phyloP scores from a whole-genome alignment of 441 rosid species.

The Eruca vesicaria region DNA sequence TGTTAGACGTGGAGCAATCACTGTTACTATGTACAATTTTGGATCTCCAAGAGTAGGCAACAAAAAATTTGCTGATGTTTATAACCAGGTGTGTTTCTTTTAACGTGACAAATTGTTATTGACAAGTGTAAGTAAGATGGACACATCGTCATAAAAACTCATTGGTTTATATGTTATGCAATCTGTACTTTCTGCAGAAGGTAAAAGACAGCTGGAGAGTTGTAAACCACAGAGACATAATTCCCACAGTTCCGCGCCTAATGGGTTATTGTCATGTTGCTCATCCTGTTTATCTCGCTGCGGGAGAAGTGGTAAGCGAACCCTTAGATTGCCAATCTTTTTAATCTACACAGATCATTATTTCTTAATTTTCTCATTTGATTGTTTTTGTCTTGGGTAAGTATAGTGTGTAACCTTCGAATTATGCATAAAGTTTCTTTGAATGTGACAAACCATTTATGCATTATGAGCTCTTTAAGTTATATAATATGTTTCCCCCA shows the following conservation, averaged over 20 bases:
- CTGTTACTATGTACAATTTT: slow-evolving; percentile 87
- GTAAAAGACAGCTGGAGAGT: slow-evolving; percentile 95
- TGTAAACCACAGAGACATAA: slow-evolving; percentile 95
- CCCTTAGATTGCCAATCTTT: neutral
- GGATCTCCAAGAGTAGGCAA: slow-evolving; percentile 99
- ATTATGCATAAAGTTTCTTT: neutral
- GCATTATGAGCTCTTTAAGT: neutral
- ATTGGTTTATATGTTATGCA: slow-evolving; percentile 6
- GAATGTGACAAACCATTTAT: neutral
- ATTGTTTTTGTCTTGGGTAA: neutral
- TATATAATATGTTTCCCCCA: neutral
- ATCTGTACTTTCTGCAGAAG: slow-evolving; percentile 51
- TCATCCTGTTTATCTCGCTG: slow-evolving; percentile 79
- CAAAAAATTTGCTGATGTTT: slow-evolving; percentile 79
- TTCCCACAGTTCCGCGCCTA: slow-evolving; percentile 89
- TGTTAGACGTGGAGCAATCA: slow-evolving; percentile 66
- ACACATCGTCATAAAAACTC: neutral
- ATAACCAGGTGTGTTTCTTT: slow-evolving; percentile 64
- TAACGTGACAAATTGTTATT: slow-evolving; percentile 4
- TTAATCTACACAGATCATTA: neutral
- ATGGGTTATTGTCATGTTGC: slow-evolving; percentile 99
- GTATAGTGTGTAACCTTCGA: neutral
- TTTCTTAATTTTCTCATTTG: neutral
- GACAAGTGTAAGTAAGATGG: slow-evolving; percentile 10
- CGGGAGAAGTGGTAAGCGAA: slow-evolving; percentile 67